These are phyloP conservation scores for Chloris gayana DNA, from an alignment of 176 grass and related monocot species.

Conservation along the genomic window DNA sequence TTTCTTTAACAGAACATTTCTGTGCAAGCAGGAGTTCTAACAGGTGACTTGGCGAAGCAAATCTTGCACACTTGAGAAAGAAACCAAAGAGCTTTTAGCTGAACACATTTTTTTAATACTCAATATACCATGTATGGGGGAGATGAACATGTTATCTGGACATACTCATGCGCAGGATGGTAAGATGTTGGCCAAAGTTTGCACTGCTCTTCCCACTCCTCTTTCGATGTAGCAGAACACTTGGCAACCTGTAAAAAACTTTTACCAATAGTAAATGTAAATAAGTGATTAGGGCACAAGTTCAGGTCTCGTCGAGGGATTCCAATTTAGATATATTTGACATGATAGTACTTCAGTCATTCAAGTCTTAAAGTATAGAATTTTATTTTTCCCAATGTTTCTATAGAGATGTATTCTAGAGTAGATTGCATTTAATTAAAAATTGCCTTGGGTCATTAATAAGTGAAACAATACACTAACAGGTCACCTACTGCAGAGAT, in stretches of 20 bases:
- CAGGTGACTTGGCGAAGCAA: not conserved
- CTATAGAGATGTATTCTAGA: not conserved
- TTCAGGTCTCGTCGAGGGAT: not conserved
- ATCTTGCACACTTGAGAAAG: not conserved
- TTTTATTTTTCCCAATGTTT: no score
- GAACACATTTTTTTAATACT: conserved; percentile 3
- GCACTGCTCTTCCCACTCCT: conserved; percentile 91
- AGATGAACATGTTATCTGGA: not conserved
- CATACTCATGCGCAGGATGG: conserved; percentile 76
- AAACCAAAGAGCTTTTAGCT: not conserved
- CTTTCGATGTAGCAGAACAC: conserved; percentile 80
- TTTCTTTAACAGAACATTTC: not conserved
- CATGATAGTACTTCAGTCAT: not conserved
- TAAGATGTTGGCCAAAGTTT: conserved; percentile 98
- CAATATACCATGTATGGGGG: not conserved
- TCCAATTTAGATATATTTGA: not conserved
- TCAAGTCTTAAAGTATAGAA: not conserved
- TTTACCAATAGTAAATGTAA: conserved; percentile 20
- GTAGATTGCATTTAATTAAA: not conserved
- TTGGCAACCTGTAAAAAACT: conserved; percentile 67
- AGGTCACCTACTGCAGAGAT: not conserved
- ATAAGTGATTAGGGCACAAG: not conserved
- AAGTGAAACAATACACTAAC: not conserved
- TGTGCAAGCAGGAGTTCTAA: not conserved
- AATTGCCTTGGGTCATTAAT: not conserved